Evolutionary conservation across 495 filamentous ascomycete genomes (phyloP).

Genomic region (Penicillium bovifimosum): DNA sequence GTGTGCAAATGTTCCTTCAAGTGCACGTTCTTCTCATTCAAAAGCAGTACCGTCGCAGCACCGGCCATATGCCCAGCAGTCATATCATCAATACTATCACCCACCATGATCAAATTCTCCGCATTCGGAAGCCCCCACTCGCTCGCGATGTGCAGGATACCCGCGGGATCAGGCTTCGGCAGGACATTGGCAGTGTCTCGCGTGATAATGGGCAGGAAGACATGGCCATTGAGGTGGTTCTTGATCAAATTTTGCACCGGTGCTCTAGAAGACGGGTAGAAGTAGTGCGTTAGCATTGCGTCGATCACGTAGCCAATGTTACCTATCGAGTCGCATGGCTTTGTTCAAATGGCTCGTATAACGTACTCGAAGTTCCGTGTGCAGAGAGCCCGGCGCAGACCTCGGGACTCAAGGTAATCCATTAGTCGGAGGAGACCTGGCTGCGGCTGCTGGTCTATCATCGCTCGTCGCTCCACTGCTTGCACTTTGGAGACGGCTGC

Average conservation of each 20-base stretch:
- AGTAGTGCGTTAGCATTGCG: background rate
- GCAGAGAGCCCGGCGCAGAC: slow-evolving; percentile 74
- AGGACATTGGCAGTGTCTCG: slow-evolving; percentile 60
- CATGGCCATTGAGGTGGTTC: slow-evolving; percentile 61
- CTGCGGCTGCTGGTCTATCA: slow-evolving; percentile 73
- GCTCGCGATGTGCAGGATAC: slow-evolving; percentile 75
- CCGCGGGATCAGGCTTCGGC: slow-evolving; percentile 89
- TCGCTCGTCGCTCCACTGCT: slow-evolving; percentile 71
- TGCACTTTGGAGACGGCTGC: slow-evolving; percentile 67
- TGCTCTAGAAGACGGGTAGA: slow-evolving; percentile 30
- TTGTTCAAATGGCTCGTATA: background rate
- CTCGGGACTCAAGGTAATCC: slow-evolving; percentile 64
- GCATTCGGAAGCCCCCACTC: slow-evolving; percentile 60
- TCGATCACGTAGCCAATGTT: background rate
- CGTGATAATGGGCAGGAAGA: slow-evolving; percentile 80
- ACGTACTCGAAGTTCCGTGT: slow-evolving; percentile 86
- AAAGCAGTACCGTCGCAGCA: slow-evolving; percentile 80
- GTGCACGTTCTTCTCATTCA: slow-evolving; percentile 72
- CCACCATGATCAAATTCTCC: slow-evolving; percentile 58
- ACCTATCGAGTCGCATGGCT: background rate
- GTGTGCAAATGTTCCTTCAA: slow-evolving; percentile 73
- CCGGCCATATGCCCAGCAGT: slow-evolving; percentile 79
- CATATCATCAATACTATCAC: slow-evolving; percentile 92
- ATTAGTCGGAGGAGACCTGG: slow-evolving; percentile 70
- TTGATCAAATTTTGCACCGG: slow-evolving; percentile 65